Base-by-base conservation (phyloP, 1,284 basidiomycete species). In the Kwoniella shivajii region DNA sequence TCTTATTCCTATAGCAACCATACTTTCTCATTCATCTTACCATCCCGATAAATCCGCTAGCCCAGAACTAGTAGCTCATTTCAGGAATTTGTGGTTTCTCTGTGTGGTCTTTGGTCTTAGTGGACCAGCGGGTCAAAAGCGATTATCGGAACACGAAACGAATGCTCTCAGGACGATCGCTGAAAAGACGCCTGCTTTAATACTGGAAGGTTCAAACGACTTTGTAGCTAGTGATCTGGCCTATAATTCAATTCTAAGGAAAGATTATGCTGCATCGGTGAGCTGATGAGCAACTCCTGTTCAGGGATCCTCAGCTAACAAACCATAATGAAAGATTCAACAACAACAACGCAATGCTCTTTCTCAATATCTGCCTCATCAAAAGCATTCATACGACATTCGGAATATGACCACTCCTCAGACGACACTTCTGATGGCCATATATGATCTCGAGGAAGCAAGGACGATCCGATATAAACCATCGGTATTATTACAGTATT, bases 21-120 rank as follows among this genome's bases (percentile, higher is more conserved):
- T 97, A 10, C 82, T 99, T n/a, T 80, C 84, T 34, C 90, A 94
- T 70, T 66, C 79, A 20, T 85, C 88, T 62, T 88, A 90, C 72
- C 82, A 85, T 53, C 86, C 89, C 1, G 83, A 87, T 37, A 61
- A 80, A 13, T 75, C 83, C 34, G 74, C 87, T 18, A 82, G 86
- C 2, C 72, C 84, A 1, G 86, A 87, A 43, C 74, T 90, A n/a
- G 86, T 90, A 4, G 82, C 86, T 4, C 81, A 92, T 18, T 99
- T 97, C 83, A 85, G 94, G 45, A 93, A 92, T 73, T 84, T 94
- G 79, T 99, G 95, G 95, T 92, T 96, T 78, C 79, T 97, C 13
- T 92, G 90, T 68, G 85, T 89, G 18, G 72, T 70, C 14, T 75
- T 77, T 51, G 71, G 69, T 9, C 82, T 97, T 14, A 92, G 93